Evolutionary conservation across 306 rosid species (phyloP).

Genomic region (Myrica gale): DNA sequence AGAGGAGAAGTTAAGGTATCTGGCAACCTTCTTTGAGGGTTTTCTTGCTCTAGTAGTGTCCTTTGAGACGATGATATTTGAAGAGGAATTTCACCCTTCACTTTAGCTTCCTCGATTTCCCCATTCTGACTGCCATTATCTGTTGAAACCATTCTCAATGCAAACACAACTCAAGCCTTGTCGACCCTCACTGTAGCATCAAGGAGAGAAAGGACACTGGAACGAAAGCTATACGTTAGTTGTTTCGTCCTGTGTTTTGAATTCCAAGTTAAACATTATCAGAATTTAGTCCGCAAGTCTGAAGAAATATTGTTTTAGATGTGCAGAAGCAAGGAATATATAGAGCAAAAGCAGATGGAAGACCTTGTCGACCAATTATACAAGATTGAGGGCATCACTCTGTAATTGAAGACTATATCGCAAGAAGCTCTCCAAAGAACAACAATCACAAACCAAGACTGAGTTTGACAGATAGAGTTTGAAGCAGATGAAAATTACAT

Average conservation of each 20-base stretch:
- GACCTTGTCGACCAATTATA: slow-evolving; percentile 5
- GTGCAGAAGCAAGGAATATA: slow-evolving; percentile 26
- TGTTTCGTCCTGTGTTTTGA: slow-evolving; percentile 8
- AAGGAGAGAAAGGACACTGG: slow-evolving; percentile 10
- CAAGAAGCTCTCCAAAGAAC: slow-evolving; percentile 6
- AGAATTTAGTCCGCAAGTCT: background rate
- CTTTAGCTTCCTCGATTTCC: slow-evolving; percentile 52
- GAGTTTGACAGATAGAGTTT: slow-evolving; percentile 3
- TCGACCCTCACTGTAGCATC: slow-evolving; percentile 26
- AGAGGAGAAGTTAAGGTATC: slow-evolving; percentile 31
- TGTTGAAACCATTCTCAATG: slow-evolving; percentile 48
- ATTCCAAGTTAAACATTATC: slow-evolving; percentile 3
- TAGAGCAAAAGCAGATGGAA: background rate
- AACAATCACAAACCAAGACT: slow-evolving; percentile 3
- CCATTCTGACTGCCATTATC: slow-evolving; percentile 42
- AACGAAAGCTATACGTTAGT: background rate
- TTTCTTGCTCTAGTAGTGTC: slow-evolving; percentile 41
- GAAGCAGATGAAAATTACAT: slow-evolving; percentile 8
- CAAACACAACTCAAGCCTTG: slow-evolving; percentile 8
- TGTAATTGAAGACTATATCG: slow-evolving; percentile 5
- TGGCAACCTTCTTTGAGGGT: slow-evolving; percentile 39
- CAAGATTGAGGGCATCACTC: background rate
- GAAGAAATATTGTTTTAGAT: background rate
- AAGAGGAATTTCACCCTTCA: slow-evolving; percentile 39
- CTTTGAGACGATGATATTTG: slow-evolving; percentile 40